phyloP scores from a whole-genome alignment of 2,329 filamentous ascomycete genomes.

The Aspergillus proliferans region DNA sequence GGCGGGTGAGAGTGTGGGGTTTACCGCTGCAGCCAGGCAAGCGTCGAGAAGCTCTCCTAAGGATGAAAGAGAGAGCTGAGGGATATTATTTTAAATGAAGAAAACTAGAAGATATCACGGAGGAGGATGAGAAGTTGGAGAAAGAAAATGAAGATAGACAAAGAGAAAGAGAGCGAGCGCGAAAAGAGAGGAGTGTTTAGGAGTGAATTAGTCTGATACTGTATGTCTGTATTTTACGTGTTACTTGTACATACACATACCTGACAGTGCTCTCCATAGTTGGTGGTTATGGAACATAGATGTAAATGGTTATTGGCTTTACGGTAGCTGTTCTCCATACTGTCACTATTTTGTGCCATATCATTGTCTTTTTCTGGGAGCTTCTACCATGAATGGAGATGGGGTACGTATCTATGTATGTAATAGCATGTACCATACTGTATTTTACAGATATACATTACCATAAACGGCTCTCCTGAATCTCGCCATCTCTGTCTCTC shows the following conservation, averaged over 20 bases:
- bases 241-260: neutral
- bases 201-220: neutral
- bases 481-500: too few species aligned
- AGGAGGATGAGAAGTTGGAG: conserved; percentile 1
- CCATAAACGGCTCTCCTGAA: too few species aligned
- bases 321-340: too few species aligned
- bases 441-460: too few species aligned
- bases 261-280: too few species aligned
- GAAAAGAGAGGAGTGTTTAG: neutral
- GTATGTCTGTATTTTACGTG: neutral
- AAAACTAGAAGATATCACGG: neutral
- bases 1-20: conserved; percentile 14
- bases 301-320: too few species aligned
- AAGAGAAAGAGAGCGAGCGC: neutral
- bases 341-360: too few species aligned
- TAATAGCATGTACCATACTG: too few species aligned
- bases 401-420: too few species aligned
- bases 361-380: too few species aligned
- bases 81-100: neutral
- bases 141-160: neutral
- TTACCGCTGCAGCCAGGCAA: conserved; percentile 29
- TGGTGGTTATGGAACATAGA: too few species aligned
- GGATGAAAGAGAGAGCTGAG: neutral
- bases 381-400: too few species aligned
- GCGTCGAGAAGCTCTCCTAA: conserved; percentile 5